Base-by-base conservation (phyloP, 2,329 filamentous ascomycete species). In the Neopestalotiopsis rosae region DNA sequence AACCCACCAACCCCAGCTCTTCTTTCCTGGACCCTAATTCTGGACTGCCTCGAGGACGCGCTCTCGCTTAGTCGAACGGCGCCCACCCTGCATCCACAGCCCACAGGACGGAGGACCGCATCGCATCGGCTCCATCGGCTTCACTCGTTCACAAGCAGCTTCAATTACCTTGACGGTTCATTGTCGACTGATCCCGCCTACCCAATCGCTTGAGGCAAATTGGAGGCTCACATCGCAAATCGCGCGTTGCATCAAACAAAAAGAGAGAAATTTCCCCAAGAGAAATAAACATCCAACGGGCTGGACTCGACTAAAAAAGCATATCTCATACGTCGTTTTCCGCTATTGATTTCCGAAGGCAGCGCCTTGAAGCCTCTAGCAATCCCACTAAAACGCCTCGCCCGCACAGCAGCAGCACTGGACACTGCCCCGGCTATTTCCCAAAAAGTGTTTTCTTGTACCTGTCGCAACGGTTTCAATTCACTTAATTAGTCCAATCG, bases 171-270 rank as follows among this genome's bases (percentile, higher is more conserved):
- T 80, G 80, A 82, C 81, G 81, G 82, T 82, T 77, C 73, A 71
- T 72, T 40, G 72, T 73, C 72, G 73, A 75, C 72, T 74, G 77
- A 77, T 74, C 72, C 76, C 73, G 76, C 75, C 72, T 72, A 71
- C 72, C 74, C 78, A 78, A 81, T 82, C 80, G 81, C 83, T 85
- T 81, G 83, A 85, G 76, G 83, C 82, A 82, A 81, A 79, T 78
- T 77, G 80, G 80, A 77, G 76, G 76, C 71, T 72, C 69, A 65
- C 76, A 67, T 70, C 69, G 34, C 34, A 38, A 72, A 71, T 75
- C 71, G 71, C 72, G 73, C 72, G 73, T 72, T 28, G 24, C 24
- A 28, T 28, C 24, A 28, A 28, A 69, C 32, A 38, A 61, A 40
- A 65, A 52, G 68, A 69, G 34, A 38, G 10, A 38, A 38, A 38